Evolutionary conservation across 768 basidiomycete species (phyloP).

Genomic region (Podaxis pistillaris): DNA sequence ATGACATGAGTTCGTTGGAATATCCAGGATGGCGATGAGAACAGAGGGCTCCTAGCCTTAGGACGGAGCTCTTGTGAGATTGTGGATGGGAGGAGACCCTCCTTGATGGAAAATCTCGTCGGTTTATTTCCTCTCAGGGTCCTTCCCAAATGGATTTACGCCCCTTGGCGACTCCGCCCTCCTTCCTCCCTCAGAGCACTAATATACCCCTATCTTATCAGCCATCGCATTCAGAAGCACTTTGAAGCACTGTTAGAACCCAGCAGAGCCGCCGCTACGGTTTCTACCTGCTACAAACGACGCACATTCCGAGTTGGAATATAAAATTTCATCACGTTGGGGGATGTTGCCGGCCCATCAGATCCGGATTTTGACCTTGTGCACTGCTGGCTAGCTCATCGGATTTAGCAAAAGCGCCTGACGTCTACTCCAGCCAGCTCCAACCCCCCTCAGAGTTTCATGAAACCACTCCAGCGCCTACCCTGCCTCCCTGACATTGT

Average conservation of each 20-base stretch:
- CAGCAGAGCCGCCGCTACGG: not conserved
- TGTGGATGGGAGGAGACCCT: conserved; percentile 14
- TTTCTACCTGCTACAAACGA: not conserved
- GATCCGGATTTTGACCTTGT: conserved; percentile 1
- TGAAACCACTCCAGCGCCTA: not conserved
- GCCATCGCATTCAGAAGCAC: not conserved
- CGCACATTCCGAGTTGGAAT: not conserved
- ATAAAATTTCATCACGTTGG: conserved; percentile 4
- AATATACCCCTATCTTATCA: conserved; percentile 6
- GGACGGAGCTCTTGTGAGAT: conserved; percentile 18
- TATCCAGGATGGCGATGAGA: conserved; percentile 40
- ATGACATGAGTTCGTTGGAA: conserved; percentile 42
- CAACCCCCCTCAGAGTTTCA: not conserved
- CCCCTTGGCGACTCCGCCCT: conserved; percentile 10
- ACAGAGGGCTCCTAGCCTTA: conserved; percentile 13
- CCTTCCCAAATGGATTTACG: conserved; percentile 14
- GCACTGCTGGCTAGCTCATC: not conserved
- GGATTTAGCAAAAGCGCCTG: not conserved
- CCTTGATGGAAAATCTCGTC: conserved; percentile 21
- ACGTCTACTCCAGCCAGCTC: not conserved
- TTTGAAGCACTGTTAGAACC: not conserved
- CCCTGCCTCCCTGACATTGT: not conserved
- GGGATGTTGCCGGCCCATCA: conserved; percentile 8
- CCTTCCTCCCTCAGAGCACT: not conserved
- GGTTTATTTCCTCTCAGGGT: conserved; percentile 16